Base-by-base conservation (phyloP, 345 rosid genomes). In the Hibiscus mutabilis region DNA sequence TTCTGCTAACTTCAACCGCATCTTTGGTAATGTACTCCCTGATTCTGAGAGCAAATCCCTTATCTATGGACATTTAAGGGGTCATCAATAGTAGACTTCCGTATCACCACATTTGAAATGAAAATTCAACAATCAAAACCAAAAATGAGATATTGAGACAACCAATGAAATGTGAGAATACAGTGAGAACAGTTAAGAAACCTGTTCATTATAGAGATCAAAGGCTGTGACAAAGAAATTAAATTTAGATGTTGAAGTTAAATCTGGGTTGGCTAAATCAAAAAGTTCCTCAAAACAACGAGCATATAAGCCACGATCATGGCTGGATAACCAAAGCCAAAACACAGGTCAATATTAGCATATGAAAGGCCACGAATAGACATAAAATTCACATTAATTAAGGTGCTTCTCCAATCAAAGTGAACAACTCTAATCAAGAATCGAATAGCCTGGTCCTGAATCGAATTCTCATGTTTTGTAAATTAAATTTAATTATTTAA, bases 181-280 rank as follows among this genome's bases (percentile, higher is more conserved):
- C 1, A 16, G 64, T 33, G 24, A 75, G 15, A 55, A 79, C 16
- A n/a, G 59, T 18, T n/a, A 37, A 66, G 29, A 69, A 72, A 95
- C 99, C 99, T 95, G 97, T 79, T 95, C 99, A 75, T 95, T 95
- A 79, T 87, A 87, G 72, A 95, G 86, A 76, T 86, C 97, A 85
- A 84, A 89, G 72, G 86, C 89, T 35, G 97, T 87, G 67, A 87
- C 82, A 16, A 85, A 87, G 84, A 95, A 95, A 77, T 73, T 82
- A 75, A 87, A 91, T 75, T 59, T 83, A 68, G 97, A 84, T 59
- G 92, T 80, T 60, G 89, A 83, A 77, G 92, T 88, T 80, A 88
- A 80, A 85, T 95, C 97, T 56, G 93, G 86, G 80, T 90, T 91
- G 15, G 93, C 91, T 77, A 95, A 84, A 83, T 89, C 89, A 60